Percentiles rank a stretch among this genome's conserved stretches.
Conservation (phyloP, 148 eudicot species). For the Amaranthus hypochondriacus region DNA sequence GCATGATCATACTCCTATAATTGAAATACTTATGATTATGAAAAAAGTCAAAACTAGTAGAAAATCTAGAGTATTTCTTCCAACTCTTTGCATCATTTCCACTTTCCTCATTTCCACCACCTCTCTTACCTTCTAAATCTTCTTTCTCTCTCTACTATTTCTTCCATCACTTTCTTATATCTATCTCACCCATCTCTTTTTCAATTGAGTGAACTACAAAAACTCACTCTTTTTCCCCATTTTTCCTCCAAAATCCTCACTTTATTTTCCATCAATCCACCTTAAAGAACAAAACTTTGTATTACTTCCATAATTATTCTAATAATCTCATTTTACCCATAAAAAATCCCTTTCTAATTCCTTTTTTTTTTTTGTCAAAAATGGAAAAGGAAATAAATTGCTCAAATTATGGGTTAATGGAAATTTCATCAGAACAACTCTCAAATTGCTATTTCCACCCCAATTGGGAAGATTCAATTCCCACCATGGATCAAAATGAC, state of each 20-base stretch:
- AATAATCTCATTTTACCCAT: too few relatives aligned
- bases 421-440: slow-evolving; percentile 14
- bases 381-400: slow-evolving; percentile 30
- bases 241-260: too few relatives aligned
- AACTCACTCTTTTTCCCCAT: background rate
- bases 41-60: slow-evolving; percentile 4
- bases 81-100: slow-evolving; percentile 24
- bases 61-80: slow-evolving; percentile 10
- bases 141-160: background rate
- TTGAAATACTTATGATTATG: background rate
- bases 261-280: too few relatives aligned
- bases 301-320: too few relatives aligned
- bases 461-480: slow-evolving; percentile 47
- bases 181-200: slow-evolving; percentile 16
- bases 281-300: too few relatives aligned
- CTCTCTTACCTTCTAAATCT: background rate
- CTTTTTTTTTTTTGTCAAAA: background rate
- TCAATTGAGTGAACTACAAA: slow-evolving; percentile 43
- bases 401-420: slow-evolving; percentile 13
- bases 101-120: slow-evolving; percentile 25
- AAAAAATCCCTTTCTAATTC: background rate
- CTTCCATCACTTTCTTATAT: slow-evolving; percentile 18
- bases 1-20: background rate
- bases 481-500: slow-evolving; percentile 43
- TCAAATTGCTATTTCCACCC: slow-evolving; percentile 40